Base-by-base conservation (phyloP, 225 moss, liverwort and hornwort genomes). In the Bryoerythrophyllum caledonicum region DNA sequence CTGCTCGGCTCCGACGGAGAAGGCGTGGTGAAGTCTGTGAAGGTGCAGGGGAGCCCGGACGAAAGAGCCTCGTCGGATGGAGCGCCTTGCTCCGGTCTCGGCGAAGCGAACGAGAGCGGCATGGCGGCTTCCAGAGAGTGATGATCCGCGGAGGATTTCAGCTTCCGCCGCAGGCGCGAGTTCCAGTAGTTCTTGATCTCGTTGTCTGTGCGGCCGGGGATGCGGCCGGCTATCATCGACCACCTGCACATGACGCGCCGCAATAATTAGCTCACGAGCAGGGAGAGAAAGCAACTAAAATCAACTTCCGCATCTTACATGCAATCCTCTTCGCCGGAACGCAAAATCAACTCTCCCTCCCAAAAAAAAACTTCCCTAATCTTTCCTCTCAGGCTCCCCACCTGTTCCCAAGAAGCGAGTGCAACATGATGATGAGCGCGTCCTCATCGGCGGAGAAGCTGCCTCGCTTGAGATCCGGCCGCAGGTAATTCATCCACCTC, bases 401-500 rank as follows among this genome's bases (percentile, higher is more conserved):
- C 91, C 91, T 87, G 79, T 87, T 92, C 26, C 90, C 91, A 13
- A 92, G 53, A 21, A 77, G 85, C 27, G 82, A 73, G 68, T 92
- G 91, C 20, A 90, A 60, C 68, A 73, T 84, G 76, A 82, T 67
- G 64, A 92, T 92, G 30, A 89, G 78, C 25, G 77, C 81, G 51
- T 92, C 87, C 74, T 90, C 91, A 12, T 90, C 90, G 21, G 83
- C 67, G 8, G 91, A 84, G 80, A 92, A 86, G 49, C 79, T 88
- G 10, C 91, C 91, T 0, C 84, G 86, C 76, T 92, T 90, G 3
- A 92, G 69, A 19, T 86, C 84, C 0, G 91, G 91, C 19, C 87
- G 84, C 37, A 92, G 75, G 54, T 92, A 92, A 65, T 92, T 92
- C 70, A 87, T 89, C 91, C 91, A 92, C 32, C 91, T 71, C 25